Percentiles rank a stretch among this genome's conserved stretches.
Conservation (phyloP, 2,329 filamentous ascomycete genomes). For the Aureobasidium sp. region DNA sequence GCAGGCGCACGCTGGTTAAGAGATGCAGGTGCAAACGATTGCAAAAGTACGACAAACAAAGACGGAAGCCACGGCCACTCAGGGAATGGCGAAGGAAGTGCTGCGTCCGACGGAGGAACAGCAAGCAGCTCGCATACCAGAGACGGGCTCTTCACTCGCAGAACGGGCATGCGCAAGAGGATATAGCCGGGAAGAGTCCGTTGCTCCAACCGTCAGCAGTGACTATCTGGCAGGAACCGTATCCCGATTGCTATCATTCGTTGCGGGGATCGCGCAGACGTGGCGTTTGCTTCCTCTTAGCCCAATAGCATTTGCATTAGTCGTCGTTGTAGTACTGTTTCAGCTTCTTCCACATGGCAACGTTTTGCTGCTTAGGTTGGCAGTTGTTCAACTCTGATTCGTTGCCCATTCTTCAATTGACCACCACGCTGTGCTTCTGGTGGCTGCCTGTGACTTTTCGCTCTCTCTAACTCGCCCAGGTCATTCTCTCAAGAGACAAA, state of each 20-base stretch:
- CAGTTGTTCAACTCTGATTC: neutral
- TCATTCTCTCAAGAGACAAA: neutral
- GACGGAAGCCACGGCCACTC: neutral
- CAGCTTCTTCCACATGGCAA: slow-evolving; percentile 8
- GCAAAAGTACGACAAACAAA: neutral
- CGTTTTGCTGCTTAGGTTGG: neutral
- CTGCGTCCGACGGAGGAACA: slow-evolving; percentile 1
- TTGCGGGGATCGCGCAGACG: slow-evolving; percentile 5
- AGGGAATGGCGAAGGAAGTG: neutral
- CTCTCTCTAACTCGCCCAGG: neutral
- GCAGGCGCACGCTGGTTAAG: neutral
- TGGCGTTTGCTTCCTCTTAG: slow-evolving; percentile 13
- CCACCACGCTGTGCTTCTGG: neutral
- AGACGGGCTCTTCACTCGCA: neutral
- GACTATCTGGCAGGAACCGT: slow-evolving; percentile 2
- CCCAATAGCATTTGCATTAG: slow-evolving; percentile 11
- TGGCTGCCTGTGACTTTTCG: neutral
- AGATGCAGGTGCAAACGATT: neutral
- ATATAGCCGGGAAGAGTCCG: slow-evolving; percentile 9
- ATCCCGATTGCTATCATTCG: neutral
- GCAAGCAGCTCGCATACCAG: neutral
- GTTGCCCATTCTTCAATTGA: neutral
- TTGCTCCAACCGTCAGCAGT: slow-evolving; percentile 5
- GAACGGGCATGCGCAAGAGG: slow-evolving; percentile 2
- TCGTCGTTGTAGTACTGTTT: slow-evolving; percentile 12